Conservation (phyloP, 495 filamentous ascomycete species). For the Penicillium daleae region DNA sequence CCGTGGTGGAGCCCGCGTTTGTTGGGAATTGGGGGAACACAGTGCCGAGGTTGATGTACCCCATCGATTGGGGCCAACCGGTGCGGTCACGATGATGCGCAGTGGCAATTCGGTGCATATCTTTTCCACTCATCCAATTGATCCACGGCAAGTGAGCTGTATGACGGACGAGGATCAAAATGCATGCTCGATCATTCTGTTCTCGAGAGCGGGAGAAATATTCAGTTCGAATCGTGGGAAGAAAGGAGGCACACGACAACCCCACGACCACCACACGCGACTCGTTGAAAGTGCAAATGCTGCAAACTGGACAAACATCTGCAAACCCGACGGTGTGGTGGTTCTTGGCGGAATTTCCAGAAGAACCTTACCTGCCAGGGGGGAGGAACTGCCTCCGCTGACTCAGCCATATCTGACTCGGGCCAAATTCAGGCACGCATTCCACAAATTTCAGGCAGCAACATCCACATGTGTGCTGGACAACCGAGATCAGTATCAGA, state of each 20-base stretch:
- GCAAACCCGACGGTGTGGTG: neutral
- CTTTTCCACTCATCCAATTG: neutral
- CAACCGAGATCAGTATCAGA: neutral
- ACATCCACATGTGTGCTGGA: neutral
- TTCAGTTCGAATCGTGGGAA: too few species aligned
- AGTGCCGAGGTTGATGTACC: constrained; percentile 5
- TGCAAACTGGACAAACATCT: neutral
- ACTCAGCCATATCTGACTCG: neutral
- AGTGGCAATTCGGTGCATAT: neutral
- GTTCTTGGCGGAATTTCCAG: neutral
- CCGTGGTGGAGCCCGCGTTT: constrained; percentile 28
- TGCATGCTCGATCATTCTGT: neutral
- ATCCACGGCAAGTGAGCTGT: neutral
- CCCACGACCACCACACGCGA: constrained; percentile 9
- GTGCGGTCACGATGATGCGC: neutral
- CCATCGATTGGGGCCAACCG: neutral
- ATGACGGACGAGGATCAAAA: neutral
- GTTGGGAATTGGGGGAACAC: constrained; percentile 29
- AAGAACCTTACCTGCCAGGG: neutral
- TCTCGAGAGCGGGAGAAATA: too few species aligned
- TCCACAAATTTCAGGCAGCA: neutral
- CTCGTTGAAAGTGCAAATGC: neutral
- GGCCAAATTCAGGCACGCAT: too few species aligned
- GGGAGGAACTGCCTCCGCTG: neutral
- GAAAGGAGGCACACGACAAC: neutral